A percentile compares a stretch with the other conserved stretches of the same genome.
Evolutionary conservation across 2,329 filamentous ascomycete species (phyloP).

Genomic region (Colletotrichum truncatum): DNA sequence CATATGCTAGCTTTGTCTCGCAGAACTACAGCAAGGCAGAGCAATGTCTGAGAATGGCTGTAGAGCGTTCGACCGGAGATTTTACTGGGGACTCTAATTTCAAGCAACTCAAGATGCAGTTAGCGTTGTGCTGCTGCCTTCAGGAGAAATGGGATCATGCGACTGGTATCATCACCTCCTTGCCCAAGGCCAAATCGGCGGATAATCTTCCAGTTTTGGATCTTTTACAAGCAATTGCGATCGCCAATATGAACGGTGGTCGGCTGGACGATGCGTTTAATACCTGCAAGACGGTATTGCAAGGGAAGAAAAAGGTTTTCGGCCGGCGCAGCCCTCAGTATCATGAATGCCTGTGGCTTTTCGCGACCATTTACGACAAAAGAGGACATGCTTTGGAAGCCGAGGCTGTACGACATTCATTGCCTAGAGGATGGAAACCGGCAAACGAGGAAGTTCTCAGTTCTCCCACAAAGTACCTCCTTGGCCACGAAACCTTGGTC

Average conservation of each 20-base stretch:
- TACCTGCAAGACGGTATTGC: not conserved
- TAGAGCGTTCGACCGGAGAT: not conserved
- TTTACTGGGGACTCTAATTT: not conserved
- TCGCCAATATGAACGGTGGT: not conserved
- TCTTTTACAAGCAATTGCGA: not conserved
- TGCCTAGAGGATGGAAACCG: not conserved
- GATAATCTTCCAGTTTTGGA: not conserved
- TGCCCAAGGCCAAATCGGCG: not conserved
- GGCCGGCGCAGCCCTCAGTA: not conserved
- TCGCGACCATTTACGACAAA: conserved; percentile 1
- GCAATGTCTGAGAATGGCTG: conserved; percentile 1
- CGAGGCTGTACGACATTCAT: not conserved
- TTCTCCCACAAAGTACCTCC: not conserved
- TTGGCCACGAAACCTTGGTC: not conserved
- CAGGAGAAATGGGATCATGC: conserved; percentile 14
- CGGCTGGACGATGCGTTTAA: not conserved
- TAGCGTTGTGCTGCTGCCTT: not conserved
- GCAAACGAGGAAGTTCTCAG: not conserved
- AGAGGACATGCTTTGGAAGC: not conserved
- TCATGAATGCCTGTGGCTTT: not conserved
- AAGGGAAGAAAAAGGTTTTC: not conserved
- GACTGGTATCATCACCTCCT: not conserved
- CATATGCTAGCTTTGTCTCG: not conserved
- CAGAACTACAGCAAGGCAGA: conserved; percentile 13
- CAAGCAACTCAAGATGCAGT: not conserved